Evolutionary conservation across 1,284 basidiomycete species (phyloP).

Genomic region (Naganishia sp.): DNA sequence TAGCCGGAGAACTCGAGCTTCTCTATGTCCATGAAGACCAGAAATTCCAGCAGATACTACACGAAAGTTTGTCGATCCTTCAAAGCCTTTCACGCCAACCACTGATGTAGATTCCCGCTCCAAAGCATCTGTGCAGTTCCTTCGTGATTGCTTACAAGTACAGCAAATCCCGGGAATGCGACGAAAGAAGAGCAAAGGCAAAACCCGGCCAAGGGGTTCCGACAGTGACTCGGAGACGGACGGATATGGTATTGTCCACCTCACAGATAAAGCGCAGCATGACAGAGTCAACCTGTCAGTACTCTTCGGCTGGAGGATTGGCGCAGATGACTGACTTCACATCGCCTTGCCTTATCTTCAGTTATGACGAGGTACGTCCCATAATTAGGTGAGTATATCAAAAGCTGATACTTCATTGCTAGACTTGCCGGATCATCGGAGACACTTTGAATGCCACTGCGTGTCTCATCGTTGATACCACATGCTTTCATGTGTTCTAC

Average conservation of each 20-base stretch:
- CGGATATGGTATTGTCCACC: neutral
- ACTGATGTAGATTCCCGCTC: neutral
- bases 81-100: neutral
- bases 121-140: conserved; percentile 48
- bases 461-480: conserved; percentile 45
- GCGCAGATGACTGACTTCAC: neutral
- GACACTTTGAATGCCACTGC: conserved; percentile 44
- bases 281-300: conserved; percentile 37
- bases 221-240: neutral
- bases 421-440: conserved; percentile 46
- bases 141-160: conserved; percentile 44
- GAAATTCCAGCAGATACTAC: conserved; percentile 40
- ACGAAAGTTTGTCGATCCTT: conserved; percentile 41
- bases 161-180: conserved; percentile 17
- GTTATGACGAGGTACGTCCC: conserved; percentile 21
- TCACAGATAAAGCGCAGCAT: conserved; percentile 23
- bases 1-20: conserved; percentile 42
- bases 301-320: neutral
- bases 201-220: no score
- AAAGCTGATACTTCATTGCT: conserved; percentile 37
- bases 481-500: conserved; percentile 49
- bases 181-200: conserved; percentile 33
- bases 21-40: conserved; percentile 38
- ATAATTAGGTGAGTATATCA: neutral
- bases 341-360: neutral